Evolutionary conservation across 1,284 basidiomycete species (phyloP).

Genomic region (Coniophora puteana): DNA sequence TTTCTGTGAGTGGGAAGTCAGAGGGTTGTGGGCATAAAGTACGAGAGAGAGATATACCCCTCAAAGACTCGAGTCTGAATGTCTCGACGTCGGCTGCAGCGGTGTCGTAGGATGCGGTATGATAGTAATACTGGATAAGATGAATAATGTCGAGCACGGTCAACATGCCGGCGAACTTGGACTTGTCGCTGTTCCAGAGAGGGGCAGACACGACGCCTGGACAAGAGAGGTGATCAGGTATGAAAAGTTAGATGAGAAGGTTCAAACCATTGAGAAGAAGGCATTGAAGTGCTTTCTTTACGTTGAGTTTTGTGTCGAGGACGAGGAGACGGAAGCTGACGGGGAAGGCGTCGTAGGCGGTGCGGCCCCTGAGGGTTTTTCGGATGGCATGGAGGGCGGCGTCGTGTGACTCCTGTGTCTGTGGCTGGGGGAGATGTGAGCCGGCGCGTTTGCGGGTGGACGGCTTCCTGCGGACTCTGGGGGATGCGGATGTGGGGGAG

Average conservation of each 20-base stretch:
- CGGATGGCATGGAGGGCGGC: constrained; percentile 78
- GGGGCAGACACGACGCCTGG: constrained; percentile 96
- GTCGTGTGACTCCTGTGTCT: constrained; percentile 63
- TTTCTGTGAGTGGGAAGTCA: constrained; percentile 53
- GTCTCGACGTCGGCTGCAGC: constrained; percentile 91
- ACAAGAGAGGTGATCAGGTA: constrained; percentile 6
- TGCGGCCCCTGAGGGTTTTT: constrained; percentile 79
- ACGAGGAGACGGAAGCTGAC: constrained; percentile 96
- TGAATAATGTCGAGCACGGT: constrained; percentile 96
- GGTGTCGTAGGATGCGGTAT: constrained; percentile 82
- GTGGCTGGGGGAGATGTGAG: constrained; percentile 57
- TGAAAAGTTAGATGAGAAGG: constrained; percentile 1
- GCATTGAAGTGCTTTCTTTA: constrained; percentile 90
- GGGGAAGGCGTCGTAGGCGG: constrained; percentile 93
- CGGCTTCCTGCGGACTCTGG: constrained; percentile 30
- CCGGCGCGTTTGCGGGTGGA: constrained; percentile 48
- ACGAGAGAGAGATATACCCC: constrained; percentile 54
- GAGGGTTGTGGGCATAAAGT: constrained; percentile 5
- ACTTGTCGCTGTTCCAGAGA: constrained; percentile 93
- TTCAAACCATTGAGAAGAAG: constrained; percentile 84
- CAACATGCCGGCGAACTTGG: constrained; percentile 92
- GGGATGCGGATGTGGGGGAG: constrained; percentile 24
- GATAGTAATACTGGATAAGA: constrained; percentile 95
- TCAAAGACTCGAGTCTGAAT: constrained; percentile 85
- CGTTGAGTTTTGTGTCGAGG: constrained; percentile 91